Conservation (phyloP, 2,329 filamentous ascomycete species). For the Colletotrichum shisoi region DNA sequence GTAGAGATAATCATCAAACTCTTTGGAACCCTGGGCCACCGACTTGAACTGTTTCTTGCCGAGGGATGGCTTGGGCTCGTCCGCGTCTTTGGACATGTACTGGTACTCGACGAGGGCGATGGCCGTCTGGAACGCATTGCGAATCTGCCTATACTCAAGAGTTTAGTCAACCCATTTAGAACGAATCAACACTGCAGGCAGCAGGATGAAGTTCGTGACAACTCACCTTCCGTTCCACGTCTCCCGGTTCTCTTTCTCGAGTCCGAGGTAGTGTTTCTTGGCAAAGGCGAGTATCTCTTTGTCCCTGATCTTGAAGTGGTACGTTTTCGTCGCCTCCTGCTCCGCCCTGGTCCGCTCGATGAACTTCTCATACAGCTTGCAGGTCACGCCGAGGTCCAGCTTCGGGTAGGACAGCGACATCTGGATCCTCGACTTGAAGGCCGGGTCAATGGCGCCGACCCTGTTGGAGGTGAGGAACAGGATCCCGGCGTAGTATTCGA, state of each 20-base stretch:
- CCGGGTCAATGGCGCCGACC: conserved; percentile 55
- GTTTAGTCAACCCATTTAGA: not conserved
- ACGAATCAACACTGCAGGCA: too few relatives aligned
- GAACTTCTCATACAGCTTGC: conserved; percentile 30
- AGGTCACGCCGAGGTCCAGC: conserved; percentile 1
- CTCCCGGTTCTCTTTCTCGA: conserved; percentile 6
- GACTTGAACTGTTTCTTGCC: conserved; percentile 7
- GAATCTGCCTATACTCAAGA: conserved; percentile 40
- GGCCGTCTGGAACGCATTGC: conserved; percentile 43
- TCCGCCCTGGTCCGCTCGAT: conserved; percentile 30
- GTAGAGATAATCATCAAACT: conserved; percentile 10
- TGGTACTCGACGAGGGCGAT: conserved; percentile 40
- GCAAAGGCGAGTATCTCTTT: conserved; percentile 3
- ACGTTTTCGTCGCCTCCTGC: not conserved
- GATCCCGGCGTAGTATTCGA: conserved; percentile 58
- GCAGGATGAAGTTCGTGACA: not conserved
- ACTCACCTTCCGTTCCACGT: conserved; percentile 41
- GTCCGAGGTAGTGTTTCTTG: not conserved
- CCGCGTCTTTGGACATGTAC: not conserved
- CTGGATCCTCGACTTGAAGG: conserved; percentile 58
- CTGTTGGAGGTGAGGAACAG: conserved; percentile 60
- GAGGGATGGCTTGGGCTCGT: conserved; percentile 1
- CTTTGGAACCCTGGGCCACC: not conserved
- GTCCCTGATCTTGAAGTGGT: conserved; percentile 22
- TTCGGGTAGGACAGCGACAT: conserved; percentile 55